phyloP scores from a whole-genome alignment of 495 filamentous ascomycete genomes.

The Emericellopsis terricola region DNA sequence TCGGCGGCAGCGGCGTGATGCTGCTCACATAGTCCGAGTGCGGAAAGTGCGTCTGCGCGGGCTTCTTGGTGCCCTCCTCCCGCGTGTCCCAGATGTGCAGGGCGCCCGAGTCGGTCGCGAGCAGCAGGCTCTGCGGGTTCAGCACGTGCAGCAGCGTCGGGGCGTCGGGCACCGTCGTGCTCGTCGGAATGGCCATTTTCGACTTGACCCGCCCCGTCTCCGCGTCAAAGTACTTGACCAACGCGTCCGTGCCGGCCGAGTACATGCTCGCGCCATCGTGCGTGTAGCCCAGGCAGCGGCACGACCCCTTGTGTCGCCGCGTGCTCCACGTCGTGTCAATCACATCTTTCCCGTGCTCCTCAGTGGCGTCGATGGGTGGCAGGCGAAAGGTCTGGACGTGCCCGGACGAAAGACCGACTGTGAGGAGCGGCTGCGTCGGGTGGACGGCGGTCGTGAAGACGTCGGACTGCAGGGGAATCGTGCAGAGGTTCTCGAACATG shows the following conservation, averaged over 20 bases:
- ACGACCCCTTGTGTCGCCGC: slow-evolving; percentile 80
- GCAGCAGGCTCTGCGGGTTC: slow-evolving; percentile 71
- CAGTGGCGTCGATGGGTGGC: slow-evolving; percentile 33
- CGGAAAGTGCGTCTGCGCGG: slow-evolving; percentile 61
- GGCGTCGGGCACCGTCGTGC: slow-evolving; percentile 32
- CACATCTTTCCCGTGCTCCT: slow-evolving; percentile 44
- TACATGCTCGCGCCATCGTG: slow-evolving; percentile 62
- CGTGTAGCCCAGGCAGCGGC: slow-evolving; percentile 58
- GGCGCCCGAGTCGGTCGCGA: slow-evolving; percentile 77
- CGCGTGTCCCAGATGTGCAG: slow-evolving; percentile 87
- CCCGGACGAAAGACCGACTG: slow-evolving; percentile 67
- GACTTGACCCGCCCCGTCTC: slow-evolving; percentile 65
- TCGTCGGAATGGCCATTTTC: slow-evolving; percentile 48
- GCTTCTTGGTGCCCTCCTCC: slow-evolving; percentile 40
- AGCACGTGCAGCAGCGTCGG: slow-evolving; percentile 65
- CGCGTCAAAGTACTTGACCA: slow-evolving; percentile 72
- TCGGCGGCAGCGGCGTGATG: slow-evolving; percentile 65
- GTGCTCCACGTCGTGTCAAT: slow-evolving; percentile 82
- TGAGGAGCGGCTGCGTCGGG: slow-evolving; percentile 63
- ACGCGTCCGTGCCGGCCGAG: slow-evolving; percentile 75
- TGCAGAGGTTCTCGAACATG: slow-evolving; percentile 74
- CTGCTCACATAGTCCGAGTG: slow-evolving; percentile 91
- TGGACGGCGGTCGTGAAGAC: slow-evolving; percentile 82
- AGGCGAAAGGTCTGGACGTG: slow-evolving; percentile 79
- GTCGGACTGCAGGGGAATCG: slow-evolving; percentile 70